Base-by-base conservation (phyloP, 2,329 filamentous ascomycete species). In the Myriosclerotinia curreyana region DNA sequence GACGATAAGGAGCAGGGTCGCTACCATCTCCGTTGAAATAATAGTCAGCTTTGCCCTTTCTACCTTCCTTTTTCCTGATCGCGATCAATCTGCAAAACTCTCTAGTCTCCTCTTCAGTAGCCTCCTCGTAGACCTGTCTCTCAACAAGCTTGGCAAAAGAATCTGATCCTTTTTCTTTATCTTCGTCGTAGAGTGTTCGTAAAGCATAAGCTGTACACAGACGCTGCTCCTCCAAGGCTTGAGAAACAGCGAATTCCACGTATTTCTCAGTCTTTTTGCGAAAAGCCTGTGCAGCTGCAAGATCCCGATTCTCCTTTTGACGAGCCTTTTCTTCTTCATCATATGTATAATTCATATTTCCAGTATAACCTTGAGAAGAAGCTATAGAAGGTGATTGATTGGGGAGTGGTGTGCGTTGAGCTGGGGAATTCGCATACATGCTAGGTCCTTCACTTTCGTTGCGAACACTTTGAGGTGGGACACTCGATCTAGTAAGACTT, bases 121-220 rank as follows among this genome's bases (percentile, higher is more conserved):
- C 84, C 15, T 51, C 59, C 44, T 86, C 83, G 68, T 79, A 77
- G 73, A 82, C 86, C 52, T 87, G 78, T 66, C 82, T 80, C 73
- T 85, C 82, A 53, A 87, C 76, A 78, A 87, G 81, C 66, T 78
- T 75, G 65, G 87, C 76, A 20, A 78, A 74, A 68, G 28, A 31
- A 5, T 31, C 28, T 31, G 6, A 5, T 31, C 28, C 28, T 31
- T 86, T 79, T 48, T 76, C 73, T 52, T 78, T 78, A 66, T 82
- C 80, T 71, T 87, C 83, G 68, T 87, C 83, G 73, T 85, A 87
- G 66, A 87, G 77, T 17, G 79, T 81, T 61, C 84, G 79, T 65
- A 88, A 77, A 50, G 85, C 84, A 77, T 81, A 87, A 2, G 85
- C 86, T 11, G 85, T 87, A 62, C 84, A 83, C 72, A 84, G 87